Evolutionary conservation across 202 grass and related monocot species (phyloP), one percentile per base, ranked within the genome.

Genomic region (Alloteropsis angusta): DNA sequence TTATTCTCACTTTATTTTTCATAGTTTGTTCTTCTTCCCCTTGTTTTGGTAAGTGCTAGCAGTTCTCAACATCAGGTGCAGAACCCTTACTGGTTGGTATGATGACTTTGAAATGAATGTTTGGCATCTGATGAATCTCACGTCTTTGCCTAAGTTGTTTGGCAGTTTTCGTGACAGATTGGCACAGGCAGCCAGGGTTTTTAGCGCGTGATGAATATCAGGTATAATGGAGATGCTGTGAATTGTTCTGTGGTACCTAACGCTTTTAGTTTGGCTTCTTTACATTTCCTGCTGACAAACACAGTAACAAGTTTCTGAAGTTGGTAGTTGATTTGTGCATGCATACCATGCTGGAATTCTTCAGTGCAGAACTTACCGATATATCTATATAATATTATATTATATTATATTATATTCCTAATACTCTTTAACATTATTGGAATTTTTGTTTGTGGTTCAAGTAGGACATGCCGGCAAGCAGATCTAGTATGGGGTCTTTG

Each of bases 121-220:
- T 76, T 90, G 58, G 44, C 35, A 80, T 77, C 43, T 77, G 48
- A 36, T 88, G 76, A 65, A 71, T 77, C 71, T 84, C 84, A 80
- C 15, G 37, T 66, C 21, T 87, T 83, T 84, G 59, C 59, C 76
- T 71, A 75, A 84, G 88, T 87, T 90, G 70, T 84, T 90, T 84
- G 72, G 59, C 84, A 90, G 88, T 77, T 86, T 53, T 53, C 28
- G 10, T 80, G 81, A 64, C 85, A 79, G 79, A 54, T 42, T 89
- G 79, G 68, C 68, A 82, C 67, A 71, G 49, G 59, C 84, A 83
- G 34, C 30, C 54, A 60, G 76, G 68, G 71, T 76, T 19, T 44
- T 56, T 74, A 63, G 45, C 49, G 39, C 60, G 63, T 87, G 76
- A 75, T 87, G 69, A 61, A 60, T 68, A 72, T 68, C 84, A 90